Evolutionary conservation across 176 grass and related monocot species (phyloP).

Genomic region (Oryza coarctata): DNA sequence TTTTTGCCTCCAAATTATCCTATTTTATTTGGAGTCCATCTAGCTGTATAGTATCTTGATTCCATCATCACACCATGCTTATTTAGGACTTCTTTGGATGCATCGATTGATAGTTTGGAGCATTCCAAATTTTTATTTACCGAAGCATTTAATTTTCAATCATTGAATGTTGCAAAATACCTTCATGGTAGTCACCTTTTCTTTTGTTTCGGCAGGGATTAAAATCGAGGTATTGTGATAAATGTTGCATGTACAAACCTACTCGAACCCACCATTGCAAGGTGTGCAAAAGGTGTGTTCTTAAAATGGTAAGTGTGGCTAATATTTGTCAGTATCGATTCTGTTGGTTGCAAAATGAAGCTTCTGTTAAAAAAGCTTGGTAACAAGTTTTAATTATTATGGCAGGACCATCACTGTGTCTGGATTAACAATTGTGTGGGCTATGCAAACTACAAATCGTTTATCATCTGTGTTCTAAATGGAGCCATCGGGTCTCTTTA

Average conservation of each 20-base stretch:
- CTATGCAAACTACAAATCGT: constrained; percentile 89
- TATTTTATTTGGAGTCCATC: background rate
- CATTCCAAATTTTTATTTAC: background rate
- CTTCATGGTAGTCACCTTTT: background rate
- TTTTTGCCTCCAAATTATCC: background rate
- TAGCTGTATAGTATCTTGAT: too few relatives aligned
- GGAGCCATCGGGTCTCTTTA: constrained; percentile 81
- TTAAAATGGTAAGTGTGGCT: constrained; percentile 82
- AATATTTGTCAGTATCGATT: background rate
- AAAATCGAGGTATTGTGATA: constrained; percentile 84
- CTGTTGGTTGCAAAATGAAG: constrained; percentile 6
- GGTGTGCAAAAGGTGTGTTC: constrained; percentile 87
- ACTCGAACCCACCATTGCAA: constrained; percentile 81
- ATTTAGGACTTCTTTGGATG: background rate
- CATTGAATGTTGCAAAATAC: background rate
- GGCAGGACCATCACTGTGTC: constrained; percentile 94
- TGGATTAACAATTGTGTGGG: constrained; percentile 99
- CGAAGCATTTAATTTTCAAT: background rate
- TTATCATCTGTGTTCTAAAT: constrained; percentile 81
- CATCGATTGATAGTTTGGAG: background rate
- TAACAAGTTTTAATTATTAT: constrained; percentile 10
- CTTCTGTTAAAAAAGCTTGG: background rate
- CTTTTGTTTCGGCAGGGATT: constrained; percentile 48
- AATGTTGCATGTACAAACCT: constrained; percentile 81
- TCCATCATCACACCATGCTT: too few relatives aligned